Conservation (phyloP, 306 rosid genomes). For the Malus orientalis region DNA sequence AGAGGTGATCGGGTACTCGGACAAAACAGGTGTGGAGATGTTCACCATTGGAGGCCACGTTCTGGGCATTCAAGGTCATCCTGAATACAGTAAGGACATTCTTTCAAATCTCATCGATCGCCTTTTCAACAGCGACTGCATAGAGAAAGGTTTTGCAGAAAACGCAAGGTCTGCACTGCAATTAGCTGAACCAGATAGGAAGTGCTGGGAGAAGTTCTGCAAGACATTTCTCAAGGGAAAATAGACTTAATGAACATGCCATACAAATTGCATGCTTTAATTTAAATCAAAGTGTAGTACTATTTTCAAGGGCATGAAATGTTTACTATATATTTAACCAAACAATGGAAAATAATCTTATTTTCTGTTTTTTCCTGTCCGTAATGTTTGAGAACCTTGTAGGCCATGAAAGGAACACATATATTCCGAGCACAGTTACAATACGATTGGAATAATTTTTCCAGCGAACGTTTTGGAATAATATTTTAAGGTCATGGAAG, state of each 20-base stretch:
- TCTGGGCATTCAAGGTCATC: constrained; percentile 74
- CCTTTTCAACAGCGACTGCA: constrained; percentile 27
- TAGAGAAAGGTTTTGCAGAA: constrained; percentile 44
- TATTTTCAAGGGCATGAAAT: too few relatives aligned
- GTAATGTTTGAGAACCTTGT: neutral
- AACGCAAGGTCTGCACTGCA: constrained; percentile 33
- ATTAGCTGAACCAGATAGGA: constrained; percentile 44
- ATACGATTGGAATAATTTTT: neutral
- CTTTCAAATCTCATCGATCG: constrained; percentile 46
- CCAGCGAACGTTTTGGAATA: neutral
- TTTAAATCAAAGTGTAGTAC: neutral
- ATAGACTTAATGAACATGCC: neutral
- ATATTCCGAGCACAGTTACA: neutral
- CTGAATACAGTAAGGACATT: constrained; percentile 59
- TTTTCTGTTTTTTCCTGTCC: neutral
- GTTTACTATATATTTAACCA: too few relatives aligned
- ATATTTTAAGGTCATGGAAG: neutral
- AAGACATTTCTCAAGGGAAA: constrained; percentile 46
- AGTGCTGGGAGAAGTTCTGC: constrained; percentile 48
- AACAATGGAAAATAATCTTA: too few relatives aligned
- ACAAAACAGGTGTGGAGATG: constrained; percentile 62
- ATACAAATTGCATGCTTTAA: neutral
- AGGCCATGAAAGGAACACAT: neutral
- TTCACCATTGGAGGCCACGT: constrained; percentile 46
- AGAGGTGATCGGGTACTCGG: constrained; percentile 50